These are phyloP conservation scores for Oryza punctata DNA, from an alignment of 176 grass and related monocot genomes.

Conservation along the genomic window DNA sequence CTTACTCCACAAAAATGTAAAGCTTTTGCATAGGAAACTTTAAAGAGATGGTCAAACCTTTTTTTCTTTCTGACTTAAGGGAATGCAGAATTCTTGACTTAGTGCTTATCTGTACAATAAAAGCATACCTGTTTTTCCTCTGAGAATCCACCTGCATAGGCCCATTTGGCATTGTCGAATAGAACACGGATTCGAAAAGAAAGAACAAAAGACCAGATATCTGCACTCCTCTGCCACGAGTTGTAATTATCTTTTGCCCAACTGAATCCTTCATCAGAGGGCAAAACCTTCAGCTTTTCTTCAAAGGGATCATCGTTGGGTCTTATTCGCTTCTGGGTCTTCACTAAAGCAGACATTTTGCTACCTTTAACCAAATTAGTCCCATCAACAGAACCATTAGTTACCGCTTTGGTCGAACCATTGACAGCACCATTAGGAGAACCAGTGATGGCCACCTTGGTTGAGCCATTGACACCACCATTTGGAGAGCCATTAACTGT, in stretches of 20 bases:
- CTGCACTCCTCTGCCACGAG: constrained; percentile 70
- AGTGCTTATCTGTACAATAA: constrained; percentile 20
- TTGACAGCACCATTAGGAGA: constrained; percentile 42
- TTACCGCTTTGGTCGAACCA: constrained; percentile 26
- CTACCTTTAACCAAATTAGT: constrained; percentile 72
- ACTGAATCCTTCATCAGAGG: constrained; percentile 93
- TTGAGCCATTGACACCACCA: constrained; percentile 26
- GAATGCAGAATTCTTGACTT: neutral
- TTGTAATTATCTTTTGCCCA: constrained; percentile 95
- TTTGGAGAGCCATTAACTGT: constrained; percentile 51
- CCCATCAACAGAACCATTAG: constrained; percentile 53
- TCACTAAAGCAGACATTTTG: constrained; percentile 56
- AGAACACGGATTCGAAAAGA: constrained; percentile 73
- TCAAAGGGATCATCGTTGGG: constrained; percentile 47
- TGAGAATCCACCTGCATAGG: constrained; percentile 76
- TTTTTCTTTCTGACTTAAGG: neutral
- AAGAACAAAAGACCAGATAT: constrained; percentile 96
- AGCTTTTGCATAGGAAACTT: neutral
- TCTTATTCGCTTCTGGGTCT: constrained; percentile 48
- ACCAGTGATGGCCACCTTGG: constrained; percentile 22
- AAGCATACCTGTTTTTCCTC: constrained; percentile 81
- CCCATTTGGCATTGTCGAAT: constrained; percentile 94
- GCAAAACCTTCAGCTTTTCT: constrained; percentile 84
- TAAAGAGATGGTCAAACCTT: neutral
- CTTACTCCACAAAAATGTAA: neutral